Evolutionary conservation across 306 rosid genomes (phyloP), one percentile per base, ranked within the genome.

Genomic region (Canavalia ensiformis): DNA sequence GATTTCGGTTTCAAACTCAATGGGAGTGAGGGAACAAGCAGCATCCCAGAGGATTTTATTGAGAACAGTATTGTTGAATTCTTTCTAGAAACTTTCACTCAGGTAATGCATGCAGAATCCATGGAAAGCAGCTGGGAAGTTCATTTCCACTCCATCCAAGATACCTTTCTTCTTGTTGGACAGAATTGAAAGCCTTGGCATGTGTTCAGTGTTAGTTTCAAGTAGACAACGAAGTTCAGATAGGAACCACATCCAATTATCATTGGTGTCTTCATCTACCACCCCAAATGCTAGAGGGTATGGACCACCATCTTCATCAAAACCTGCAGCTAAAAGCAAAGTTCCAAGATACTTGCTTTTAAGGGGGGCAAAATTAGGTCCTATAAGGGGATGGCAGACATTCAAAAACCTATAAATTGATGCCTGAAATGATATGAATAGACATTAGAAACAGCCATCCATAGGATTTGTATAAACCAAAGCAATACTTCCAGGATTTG

Each of bases 111-210:
- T 87, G 81, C 94, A 90, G 78, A 92, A 90, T 34, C 97, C 97
- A 80, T 92, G 97, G 72, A 88, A 92, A 64, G 94, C 97, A 62
- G 90, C 85, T 3, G 97, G 97, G 70, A 92, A 92, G 57, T 88
- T 90, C 18, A 86, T 86, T 59, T 92, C 97, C 8, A 92, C 94
- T 5, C 90, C 97, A 55, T 92, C 94, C 10, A 88, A 87, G 30
- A 92, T 85, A 35, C 88, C 85, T 78, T 88, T 84, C 86, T 90
- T 84, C 80, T 92, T 87, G 68, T 88, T 90, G 18, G 97, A 90
- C 83, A 92, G 84, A 68, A 92, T 90, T 60, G 97, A 87, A 67
- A 92, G 97, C 86, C 89, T 88, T 54, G 97, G 97, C 97, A 92
- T 92, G 78, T 88, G 74, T 69, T 90, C 97, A n/a, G 97, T 77